Base-by-base conservation (phyloP, 176 grass and related monocot genomes). In the Elaeis guineensis region DNA sequence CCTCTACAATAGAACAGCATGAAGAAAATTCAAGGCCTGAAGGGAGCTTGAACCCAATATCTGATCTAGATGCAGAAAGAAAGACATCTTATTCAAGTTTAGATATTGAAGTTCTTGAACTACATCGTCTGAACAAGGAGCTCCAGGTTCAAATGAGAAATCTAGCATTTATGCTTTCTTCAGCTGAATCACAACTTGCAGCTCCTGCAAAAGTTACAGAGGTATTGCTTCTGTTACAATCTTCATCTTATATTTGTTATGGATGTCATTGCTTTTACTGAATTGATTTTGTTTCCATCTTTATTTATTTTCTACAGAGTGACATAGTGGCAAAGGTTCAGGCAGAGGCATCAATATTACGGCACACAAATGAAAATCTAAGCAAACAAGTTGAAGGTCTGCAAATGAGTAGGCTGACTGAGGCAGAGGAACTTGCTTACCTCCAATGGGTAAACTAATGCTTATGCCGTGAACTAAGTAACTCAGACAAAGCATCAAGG, bases 371-470 rank as follows among this genome's bases (percentile, higher is more conserved):
- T 77, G 88, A 82, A 21, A 86, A 85, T 72, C 75, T 98, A 25
- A 85, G 81, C 69, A 98, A 89, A 76, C 93, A 98, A 91, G 89
- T 98, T 64, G 93, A 98, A 73, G 88, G 88, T 62, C 74, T 98
- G 59, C 88, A 98, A 70, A 92, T 92, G 82, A 98, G 82, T 67
- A 66, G 88, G 18, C 71, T 98, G 57, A 98, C 89, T 15, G 93
- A 98, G 69, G 93, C 92, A 68, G 93, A 98, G 70, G 93, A 98
- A 70, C 93, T 98, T 73, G 93, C 93, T 62, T 98, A 98, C 67
- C 93, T 98, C 67, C 73, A 88, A 1, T 98, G 93, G 93, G 88
- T 98, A 59, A 98, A 98, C 76, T 98, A 87, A 19, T 98, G 93
- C 60, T 77, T 92, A 66, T 78, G 93, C 16, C 93, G 86, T 62